Base-by-base conservation (phyloP, 2,329 filamentous ascomycete genomes). In the Colletotrichum truncatum region DNA sequence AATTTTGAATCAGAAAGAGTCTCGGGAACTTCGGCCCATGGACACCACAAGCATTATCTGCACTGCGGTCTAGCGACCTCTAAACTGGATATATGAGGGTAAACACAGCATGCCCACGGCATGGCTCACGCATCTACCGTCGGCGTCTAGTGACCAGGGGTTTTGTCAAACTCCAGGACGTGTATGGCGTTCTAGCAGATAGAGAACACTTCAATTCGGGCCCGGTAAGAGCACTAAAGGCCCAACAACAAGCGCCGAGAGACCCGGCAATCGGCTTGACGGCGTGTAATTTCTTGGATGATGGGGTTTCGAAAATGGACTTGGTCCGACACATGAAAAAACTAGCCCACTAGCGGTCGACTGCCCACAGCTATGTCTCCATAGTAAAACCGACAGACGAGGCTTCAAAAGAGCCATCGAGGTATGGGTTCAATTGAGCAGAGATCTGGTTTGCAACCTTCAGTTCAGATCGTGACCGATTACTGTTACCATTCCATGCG, bases 1-100 rank as follows among this genome's bases (percentile, higher is more conserved):
- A 10, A 38, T 38, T 38, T n/a, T 43, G 57, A 66, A 49, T 62
- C 57, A 62, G 26, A 51, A 56, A 62, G 34, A 34, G 57, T 66
- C 63, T 66, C 60, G 63, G 43, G 49, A 54, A 18, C 49, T 66
- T 66, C 57, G 63, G 49, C 18, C 46, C 63, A 62, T 66, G 51
- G 60, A 53, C 43, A 36, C 46, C 34, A 53, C 36, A 45, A 52
- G 45, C 39, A 51, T 59, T 25, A 26, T 43, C 26, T 49, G 30
- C 54, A 16, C 55, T 28, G 43, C 43, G 34, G 36, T 26, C 18
- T 43, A 30, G 21, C 14, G 18, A 18, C 26, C 12, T n/a, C 26
- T 12, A 61, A 61, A 51, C 26, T 8, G n/a, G 11, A 26, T 28
- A 16, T 14, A 45, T 18, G 9, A 16, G 38, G 21, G 12, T 23